Evolutionary conservation across 2,329 filamentous ascomycete species (phyloP).

Genomic region (Geosmithia flava): DNA sequence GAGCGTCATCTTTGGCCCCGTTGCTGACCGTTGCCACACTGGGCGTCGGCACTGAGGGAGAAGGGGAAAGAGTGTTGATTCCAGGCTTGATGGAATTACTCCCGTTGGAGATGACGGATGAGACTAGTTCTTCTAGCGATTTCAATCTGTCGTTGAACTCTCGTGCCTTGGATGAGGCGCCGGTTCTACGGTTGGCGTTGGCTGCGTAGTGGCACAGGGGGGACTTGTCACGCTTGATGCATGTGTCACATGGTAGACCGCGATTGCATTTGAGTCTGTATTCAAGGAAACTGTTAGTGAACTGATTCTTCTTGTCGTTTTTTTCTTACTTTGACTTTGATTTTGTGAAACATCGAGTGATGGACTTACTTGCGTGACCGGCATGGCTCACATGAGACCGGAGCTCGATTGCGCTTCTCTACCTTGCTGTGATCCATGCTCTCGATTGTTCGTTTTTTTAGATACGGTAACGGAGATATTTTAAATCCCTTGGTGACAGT

Average conservation of each 20-base stretch:
- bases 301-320: not conserved
- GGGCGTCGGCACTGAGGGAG: too few relatives aligned
- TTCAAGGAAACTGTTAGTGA: not conserved
- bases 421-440: conserved; percentile 7
- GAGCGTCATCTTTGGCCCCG: conserved; percentile 12
- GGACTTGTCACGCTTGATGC: not conserved
- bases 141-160: conserved; percentile 2
- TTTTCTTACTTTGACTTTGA: too few relatives aligned
- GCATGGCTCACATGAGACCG: conserved; percentile 20
- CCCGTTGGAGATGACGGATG: conserved; percentile 7
- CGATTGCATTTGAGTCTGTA: conserved; percentile 45
- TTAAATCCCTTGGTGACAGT: not conserved
- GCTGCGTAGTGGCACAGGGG: not conserved
- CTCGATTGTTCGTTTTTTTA: too few relatives aligned
- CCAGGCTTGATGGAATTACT: not conserved
- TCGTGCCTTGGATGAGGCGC: not conserved
- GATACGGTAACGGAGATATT: not conserved
- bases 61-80: not conserved
- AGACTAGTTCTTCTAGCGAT: conserved; percentile 10
- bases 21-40: not conserved
- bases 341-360: not conserved
- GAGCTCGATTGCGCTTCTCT: conserved; percentile 19
- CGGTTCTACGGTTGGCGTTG: not conserved
- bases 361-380: conserved; percentile 15
- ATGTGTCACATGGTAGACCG: conserved; percentile 6